phyloP scores from a whole-genome alignment of 1,139 yeast genomes.

The Blastobotrys niveus region DNA sequence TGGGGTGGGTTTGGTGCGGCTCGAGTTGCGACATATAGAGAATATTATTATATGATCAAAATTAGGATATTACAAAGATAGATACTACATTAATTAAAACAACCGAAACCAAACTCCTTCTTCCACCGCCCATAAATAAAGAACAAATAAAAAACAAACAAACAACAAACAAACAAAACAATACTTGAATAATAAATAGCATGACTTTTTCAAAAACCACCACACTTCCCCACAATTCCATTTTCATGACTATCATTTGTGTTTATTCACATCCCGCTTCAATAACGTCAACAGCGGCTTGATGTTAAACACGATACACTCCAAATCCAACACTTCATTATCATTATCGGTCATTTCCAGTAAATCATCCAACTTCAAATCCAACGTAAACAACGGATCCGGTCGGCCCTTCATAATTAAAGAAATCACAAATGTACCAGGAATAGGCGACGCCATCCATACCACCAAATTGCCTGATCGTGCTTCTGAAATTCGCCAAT shows the following conservation, averaged over 20 bases:
- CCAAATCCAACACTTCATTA: slow-evolving; percentile 31
- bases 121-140: no score
- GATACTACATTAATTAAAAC: no score
- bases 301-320: slow-evolving; percentile 31
- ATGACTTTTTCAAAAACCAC: no score
- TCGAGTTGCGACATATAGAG: no score
- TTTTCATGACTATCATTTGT: slow-evolving; percentile 8
- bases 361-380: slow-evolving; percentile 35
- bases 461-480: slow-evolving; percentile 24
- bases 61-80: no score
- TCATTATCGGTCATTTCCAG: slow-evolving; percentile 33
- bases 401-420: slow-evolving; percentile 33
- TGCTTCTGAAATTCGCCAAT: slow-evolving; percentile 32
- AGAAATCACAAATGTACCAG: slow-evolving; percentile 37
- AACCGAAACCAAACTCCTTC: no score
- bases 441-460: slow-evolving; percentile 33
- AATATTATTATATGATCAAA: no score
- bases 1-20: no score
- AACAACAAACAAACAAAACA: no score
- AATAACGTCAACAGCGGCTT: slow-evolving; percentile 25
- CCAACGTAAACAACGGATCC: slow-evolving; percentile 31
- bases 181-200: no score
- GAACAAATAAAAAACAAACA: no score
- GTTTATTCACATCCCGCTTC: slow-evolving; percentile 25
- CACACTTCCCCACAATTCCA: no score